Evolutionary conservation across 208 protist species (phyloP).

Genomic region (Porcisia deanei): DNA sequence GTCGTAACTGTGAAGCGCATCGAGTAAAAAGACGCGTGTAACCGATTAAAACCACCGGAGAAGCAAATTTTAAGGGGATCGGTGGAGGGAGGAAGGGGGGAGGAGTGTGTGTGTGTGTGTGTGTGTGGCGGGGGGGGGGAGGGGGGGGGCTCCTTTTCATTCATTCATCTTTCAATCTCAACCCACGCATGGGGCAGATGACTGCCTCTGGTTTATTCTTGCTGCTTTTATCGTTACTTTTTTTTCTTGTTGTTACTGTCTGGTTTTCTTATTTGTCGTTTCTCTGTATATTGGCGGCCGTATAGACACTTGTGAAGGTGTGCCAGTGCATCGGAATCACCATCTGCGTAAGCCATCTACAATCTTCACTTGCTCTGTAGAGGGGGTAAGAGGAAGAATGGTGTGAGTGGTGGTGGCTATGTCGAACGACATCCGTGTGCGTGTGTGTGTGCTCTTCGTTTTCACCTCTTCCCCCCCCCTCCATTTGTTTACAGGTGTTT

Average conservation of each 20-base stretch:
- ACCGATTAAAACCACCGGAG: background rate
- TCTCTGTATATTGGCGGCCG: background rate
- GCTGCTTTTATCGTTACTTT: background rate
- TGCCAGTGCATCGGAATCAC: background rate
- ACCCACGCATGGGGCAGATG: background rate
- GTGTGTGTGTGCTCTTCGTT: background rate
- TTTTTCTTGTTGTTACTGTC: background rate
- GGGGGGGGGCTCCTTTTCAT: background rate
- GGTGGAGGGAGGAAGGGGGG: background rate
- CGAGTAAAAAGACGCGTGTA: background rate
- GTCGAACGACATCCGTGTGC: background rate
- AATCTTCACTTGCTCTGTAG: background rate
- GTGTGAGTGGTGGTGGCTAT: no score
- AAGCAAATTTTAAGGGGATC: background rate
- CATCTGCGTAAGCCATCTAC: background rate
- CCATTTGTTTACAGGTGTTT: no score
- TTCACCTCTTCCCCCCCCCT: no score
- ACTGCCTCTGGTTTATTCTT: background rate
- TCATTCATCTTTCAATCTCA: background rate
- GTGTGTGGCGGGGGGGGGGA: background rate
- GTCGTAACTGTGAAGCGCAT: background rate
- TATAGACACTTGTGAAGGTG: background rate
- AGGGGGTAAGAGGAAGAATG: background rate
- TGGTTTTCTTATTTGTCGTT: no score
- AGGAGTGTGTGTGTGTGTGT: background rate